phyloP scores from a whole-genome alignment of 495 filamentous ascomycete genomes.

The Hypoxylon rickii region DNA sequence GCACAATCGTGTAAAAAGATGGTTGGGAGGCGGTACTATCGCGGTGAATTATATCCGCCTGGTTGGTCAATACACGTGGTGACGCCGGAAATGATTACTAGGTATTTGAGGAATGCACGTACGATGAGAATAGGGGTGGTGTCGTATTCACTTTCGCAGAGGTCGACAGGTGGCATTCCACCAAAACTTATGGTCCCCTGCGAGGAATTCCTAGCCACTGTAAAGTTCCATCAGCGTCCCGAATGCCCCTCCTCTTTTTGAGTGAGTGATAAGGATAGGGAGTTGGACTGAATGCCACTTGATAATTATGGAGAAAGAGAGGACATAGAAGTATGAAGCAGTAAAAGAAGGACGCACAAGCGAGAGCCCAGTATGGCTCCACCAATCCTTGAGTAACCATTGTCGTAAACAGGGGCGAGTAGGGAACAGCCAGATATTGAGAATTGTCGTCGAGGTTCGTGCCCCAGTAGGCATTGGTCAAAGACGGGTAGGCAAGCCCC shows the following conservation, averaged over 20 bases:
- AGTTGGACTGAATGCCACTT: background rate
- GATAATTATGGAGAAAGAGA: too few relatives aligned
- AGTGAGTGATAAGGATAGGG: background rate
- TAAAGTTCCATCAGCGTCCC: background rate
- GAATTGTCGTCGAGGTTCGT: conserved; percentile 34
- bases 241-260: background rate
- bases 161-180: conserved; percentile 45
- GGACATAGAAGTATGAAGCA: background rate
- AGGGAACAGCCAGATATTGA: conserved; percentile 42
- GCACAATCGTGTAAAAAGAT: conserved; percentile 50
- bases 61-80: conserved; percentile 1
- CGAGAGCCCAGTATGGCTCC: conserved; percentile 60
- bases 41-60: conserved; percentile 34
- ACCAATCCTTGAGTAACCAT: conserved; percentile 59
- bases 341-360: conserved; percentile 33
- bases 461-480: conserved; percentile 32
- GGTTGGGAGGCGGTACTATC: conserved; percentile 37
- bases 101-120: conserved; percentile 12
- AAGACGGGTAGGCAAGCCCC: conserved; percentile 63
- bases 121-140: conserved; percentile 48
- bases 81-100: background rate
- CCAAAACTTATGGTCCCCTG: conserved; percentile 58
- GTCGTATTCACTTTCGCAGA: conserved; percentile 37
- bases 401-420: conserved; percentile 61
- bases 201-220: conserved; percentile 44